Evolutionary conservation across 345 rosid genomes (phyloP), one percentile per base, ranked within the genome.

Genomic region (Camelina sativa): DNA sequence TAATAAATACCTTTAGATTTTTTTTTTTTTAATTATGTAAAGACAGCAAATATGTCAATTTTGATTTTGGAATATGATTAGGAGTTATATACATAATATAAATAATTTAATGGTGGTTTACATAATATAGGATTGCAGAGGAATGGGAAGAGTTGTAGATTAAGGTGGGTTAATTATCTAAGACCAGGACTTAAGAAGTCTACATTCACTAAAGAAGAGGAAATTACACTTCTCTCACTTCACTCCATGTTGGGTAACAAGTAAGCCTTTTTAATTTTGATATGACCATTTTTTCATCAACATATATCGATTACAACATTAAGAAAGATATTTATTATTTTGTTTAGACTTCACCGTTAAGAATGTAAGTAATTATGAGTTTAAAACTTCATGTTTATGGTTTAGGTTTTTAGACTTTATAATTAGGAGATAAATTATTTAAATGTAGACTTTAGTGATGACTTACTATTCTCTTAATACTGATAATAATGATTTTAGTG

Each of bases 91-190:
- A 38, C 2, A 9, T 10, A 2, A 25, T 25, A 25, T 38, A 38
- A 38, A 35, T 8, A 35, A 8, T 35, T 35, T 10, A 11, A 10
- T 40, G 43, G 13, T 34, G 37, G n/a, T 44, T 44, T 15, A 44
- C 48, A 44, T 13, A 44, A 44, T 37, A 11, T 40, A 94, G 98
- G 98, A 8, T 58, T 91, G 80, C 89, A 84, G 56, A 80, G 98
- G 79, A 94, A 91, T 74, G 98, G 98, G 20, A 94, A 94, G 80
- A 94, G 98, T 79, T 94, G 97, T 84, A 85, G 97, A 63, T 77
- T 94, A 72, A 88, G 98, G 61, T 94, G 98, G 97, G 86, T 91
- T 71, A 94, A 94, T 82, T 91, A 94, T 77, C 77, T 94, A 78
- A 83, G 92, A 70, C 98, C 98, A 37, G 98, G 98, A 6, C 77